phyloP scores from a whole-genome alignment of 2,329 filamentous ascomycete species.

The Pezicula rhizophila region DNA sequence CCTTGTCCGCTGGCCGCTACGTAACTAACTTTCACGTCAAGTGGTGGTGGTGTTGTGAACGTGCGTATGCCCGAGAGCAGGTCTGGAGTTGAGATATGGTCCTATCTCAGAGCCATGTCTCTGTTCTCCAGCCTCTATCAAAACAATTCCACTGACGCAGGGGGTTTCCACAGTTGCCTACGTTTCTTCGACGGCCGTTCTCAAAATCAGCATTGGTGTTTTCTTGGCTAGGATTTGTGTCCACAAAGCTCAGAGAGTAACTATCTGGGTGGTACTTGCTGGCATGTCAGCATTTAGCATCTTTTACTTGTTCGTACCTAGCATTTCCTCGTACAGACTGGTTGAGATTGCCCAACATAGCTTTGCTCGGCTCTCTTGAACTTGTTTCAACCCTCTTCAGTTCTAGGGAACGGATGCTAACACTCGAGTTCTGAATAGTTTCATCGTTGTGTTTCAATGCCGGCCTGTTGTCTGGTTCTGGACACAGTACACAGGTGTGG shows the following conservation, averaged over 20 bases:
- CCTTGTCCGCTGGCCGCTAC: not conserved
- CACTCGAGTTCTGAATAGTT: slow-evolving; percentile 3
- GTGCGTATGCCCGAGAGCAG: too few relatives aligned
- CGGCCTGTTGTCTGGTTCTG: slow-evolving; percentile 31
- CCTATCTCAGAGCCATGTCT: too few relatives aligned
- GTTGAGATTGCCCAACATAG: too few relatives aligned
- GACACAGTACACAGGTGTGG: slow-evolving; percentile 21
- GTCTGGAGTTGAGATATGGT: too few relatives aligned
- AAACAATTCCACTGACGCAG: too few relatives aligned
- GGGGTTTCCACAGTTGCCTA: slow-evolving; percentile 26
- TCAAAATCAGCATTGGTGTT: slow-evolving; percentile 31
- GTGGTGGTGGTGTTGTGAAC: slow-evolving; percentile 22
- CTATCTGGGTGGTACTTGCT: slow-evolving; percentile 28
- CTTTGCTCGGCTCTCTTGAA: not conserved
- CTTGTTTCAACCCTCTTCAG: too few relatives aligned
- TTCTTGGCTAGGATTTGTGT: slow-evolving; percentile 31
- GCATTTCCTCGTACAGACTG: too few relatives aligned
- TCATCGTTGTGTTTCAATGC: slow-evolving; percentile 30
- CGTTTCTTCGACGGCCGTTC: slow-evolving; percentile 31
- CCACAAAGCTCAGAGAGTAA: slow-evolving; percentile 21
- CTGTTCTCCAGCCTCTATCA: too few relatives aligned
- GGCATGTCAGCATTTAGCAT: slow-evolving; percentile 28
- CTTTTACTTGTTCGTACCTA: slow-evolving; percentile 28
- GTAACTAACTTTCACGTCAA: not conserved
- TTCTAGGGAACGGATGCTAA: too few relatives aligned